phyloP scores from a whole-genome alignment of 164 flowering plant genomes.

The Tetracentron sinense region DNA sequence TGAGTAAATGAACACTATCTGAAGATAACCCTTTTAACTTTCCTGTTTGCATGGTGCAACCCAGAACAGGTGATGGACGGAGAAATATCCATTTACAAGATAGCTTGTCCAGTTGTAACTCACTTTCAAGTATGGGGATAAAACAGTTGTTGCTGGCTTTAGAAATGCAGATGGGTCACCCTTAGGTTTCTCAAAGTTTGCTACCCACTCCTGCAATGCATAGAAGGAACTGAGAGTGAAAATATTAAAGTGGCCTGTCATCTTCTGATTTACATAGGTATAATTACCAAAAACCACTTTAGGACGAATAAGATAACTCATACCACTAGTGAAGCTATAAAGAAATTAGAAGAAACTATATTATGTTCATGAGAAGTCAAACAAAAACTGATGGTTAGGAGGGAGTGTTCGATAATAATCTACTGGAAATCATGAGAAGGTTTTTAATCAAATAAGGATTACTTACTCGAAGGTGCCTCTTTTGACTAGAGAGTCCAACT shows the following conservation, averaged over 20 bases:
- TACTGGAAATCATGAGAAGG: neutral
- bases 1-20: too few species aligned
- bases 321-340: too few species aligned
- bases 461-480: neutral
- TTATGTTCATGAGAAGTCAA: neutral
- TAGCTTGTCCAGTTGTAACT: constrained; percentile 19
- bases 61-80: neutral
- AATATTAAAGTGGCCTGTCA: neutral
- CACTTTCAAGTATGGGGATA: constrained; percentile 94
- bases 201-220: constrained; percentile 75
- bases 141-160: constrained; percentile 89
- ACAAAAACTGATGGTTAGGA: neutral
- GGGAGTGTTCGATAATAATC: neutral
- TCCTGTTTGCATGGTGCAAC: neutral
- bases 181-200: constrained; percentile 92
- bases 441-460: neutral
- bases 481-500: neutral
- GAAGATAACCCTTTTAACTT: neutral
- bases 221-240: constrained; percentile 8
- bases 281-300: neutral
- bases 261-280: neutral
- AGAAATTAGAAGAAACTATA: neutral
- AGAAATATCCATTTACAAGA: neutral
- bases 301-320: neutral
- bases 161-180: constrained; percentile 86